Evolutionary conservation across 140 eudicot genomes (phyloP).

Genomic region (Senecio squalidus): DNA sequence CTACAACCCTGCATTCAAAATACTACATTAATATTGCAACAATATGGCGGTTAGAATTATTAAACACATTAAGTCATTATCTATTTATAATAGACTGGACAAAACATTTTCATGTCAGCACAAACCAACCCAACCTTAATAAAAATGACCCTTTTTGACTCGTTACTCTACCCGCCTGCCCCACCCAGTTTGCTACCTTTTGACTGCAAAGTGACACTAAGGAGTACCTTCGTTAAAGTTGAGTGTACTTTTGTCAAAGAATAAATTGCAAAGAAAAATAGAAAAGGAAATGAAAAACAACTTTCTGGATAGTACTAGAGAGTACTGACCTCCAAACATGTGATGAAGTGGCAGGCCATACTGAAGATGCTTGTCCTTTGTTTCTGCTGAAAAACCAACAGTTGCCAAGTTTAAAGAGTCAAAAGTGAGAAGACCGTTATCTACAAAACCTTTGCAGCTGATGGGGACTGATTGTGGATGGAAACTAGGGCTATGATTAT

Average conservation of each 20-base stretch:
- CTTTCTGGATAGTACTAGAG: conserved; percentile 1
- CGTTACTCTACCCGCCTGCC: too few relatives aligned
- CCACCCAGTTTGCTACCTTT: too few relatives aligned
- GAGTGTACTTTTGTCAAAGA: conserved; percentile 5
- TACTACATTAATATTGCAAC: too few relatives aligned
- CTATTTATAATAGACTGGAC: too few relatives aligned
- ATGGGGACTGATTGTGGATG: conserved; percentile 26
- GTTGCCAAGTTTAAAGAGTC: conserved; percentile 17
- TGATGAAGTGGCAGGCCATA: conserved; percentile 17
- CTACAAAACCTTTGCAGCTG: conserved; percentile 17
- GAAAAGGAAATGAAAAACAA: background rate
- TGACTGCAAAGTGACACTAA: too few relatives aligned
- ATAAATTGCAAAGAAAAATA: background rate
- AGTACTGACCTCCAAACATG: conserved; percentile 26
- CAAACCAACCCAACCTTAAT: too few relatives aligned
- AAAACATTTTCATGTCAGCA: too few relatives aligned
- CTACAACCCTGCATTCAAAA: too few relatives aligned
- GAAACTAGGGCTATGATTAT: conserved; percentile 9
- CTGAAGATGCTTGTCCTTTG: conserved; percentile 15
- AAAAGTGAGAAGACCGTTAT: conserved; percentile 6
- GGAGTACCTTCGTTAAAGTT: too few relatives aligned
- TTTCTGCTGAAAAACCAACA: conserved; percentile 21
- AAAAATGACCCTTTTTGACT: too few relatives aligned
- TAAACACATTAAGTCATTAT: too few relatives aligned
- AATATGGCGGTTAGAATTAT: too few relatives aligned